Base-by-base conservation (phyloP, 164 flowering plant genomes). In the Umbilicus rupestris region DNA sequence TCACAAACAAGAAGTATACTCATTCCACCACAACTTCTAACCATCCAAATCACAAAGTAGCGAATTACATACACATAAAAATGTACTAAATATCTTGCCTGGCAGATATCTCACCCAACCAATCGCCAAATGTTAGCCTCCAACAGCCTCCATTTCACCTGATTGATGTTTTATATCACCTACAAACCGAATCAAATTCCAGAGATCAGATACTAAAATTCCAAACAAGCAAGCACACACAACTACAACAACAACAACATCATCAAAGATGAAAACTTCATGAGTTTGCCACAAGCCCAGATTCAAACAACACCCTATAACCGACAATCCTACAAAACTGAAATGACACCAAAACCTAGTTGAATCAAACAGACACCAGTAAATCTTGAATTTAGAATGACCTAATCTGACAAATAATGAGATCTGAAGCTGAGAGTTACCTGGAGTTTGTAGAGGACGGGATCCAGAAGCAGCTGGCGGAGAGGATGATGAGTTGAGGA, bases 61-160 rank as follows among this genome's bases (percentile, higher is more conserved):
- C 29, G n/a, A n/a, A 30, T 15, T 7, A 9, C 0, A 5, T 3
- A 55, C 16, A 55, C 33, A 55, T 28, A 7, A 14, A 0, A 55
- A 3, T 8, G 5, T 3, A 28, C 5, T 3, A 11, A 26, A 10
- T n/a, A n/a, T 28, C 14, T 6, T 41, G 10, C 31, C 35, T 55
- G 28, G 33, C 60, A 28, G 58, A 50, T 20, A 50, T 22, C 17
- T 20, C 60, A 28, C 33, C 4, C 11, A 55, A 3, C 7, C 2
- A 29, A 55, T 26, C 1, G 19, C 60, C 33, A 55, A 28, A 55
- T 10, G 33, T 55, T n/a, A 55, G 33, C 60, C 60, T 55, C 60
- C 60, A 28, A 55, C 60, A 55, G 33, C 60, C 33, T 55, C 60
- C 60, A 55, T 55, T 55, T 55, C 60, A 16, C 14, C 60, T 11